Evolutionary conservation across 1,284 basidiomycete genomes (phyloP).

Genomic region (Thelephora terrestris): DNA sequence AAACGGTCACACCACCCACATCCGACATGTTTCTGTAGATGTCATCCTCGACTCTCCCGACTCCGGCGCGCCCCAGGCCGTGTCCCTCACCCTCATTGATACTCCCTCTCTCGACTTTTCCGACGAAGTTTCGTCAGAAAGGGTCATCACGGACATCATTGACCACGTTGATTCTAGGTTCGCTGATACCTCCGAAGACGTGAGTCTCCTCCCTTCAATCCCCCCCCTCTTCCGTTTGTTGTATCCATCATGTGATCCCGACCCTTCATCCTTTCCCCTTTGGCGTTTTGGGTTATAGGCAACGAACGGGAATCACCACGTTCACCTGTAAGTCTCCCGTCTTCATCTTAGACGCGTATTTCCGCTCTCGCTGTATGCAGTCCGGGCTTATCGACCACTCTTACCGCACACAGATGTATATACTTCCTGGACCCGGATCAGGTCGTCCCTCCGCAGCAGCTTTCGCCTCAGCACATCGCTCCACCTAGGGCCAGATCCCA

Average conservation of each 20-base stretch:
- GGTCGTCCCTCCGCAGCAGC: constrained; percentile 56
- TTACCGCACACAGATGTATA: constrained; percentile 45
- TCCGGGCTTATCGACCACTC: constrained; percentile 13
- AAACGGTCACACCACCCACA: constrained; percentile 54
- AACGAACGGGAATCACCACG: constrained; percentile 61
- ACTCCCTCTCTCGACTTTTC: constrained; percentile 65
- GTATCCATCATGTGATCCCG: constrained; percentile 7
- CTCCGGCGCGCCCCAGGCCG: constrained; percentile 30
- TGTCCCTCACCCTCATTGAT: constrained; percentile 65
- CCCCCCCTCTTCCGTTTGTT: constrained; percentile 14
- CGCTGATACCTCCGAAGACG: constrained; percentile 57
- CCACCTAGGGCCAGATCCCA: constrained; percentile 53
- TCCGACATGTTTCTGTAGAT: constrained; percentile 57
- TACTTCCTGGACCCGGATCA: constrained; percentile 73
- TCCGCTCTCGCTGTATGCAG: constrained; percentile 5
- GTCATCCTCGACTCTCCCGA: constrained; percentile 46
- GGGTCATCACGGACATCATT: constrained; percentile 50
- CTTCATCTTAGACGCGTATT: constrained; percentile 5
- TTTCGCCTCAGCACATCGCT: constrained; percentile 49
- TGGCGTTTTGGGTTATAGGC: constrained; percentile 32
- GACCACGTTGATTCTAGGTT: constrained; percentile 58
- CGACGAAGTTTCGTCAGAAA: constrained; percentile 48
- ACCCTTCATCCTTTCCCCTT: constrained; percentile 6
- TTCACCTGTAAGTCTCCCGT: constrained; percentile 60
- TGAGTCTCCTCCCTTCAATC: constrained; percentile 30